Percentiles rank a stretch among this genome's conserved stretches.
phyloP scores from a whole-genome alignment of 768 basidiomycete species.

The Lactarius indigo region DNA sequence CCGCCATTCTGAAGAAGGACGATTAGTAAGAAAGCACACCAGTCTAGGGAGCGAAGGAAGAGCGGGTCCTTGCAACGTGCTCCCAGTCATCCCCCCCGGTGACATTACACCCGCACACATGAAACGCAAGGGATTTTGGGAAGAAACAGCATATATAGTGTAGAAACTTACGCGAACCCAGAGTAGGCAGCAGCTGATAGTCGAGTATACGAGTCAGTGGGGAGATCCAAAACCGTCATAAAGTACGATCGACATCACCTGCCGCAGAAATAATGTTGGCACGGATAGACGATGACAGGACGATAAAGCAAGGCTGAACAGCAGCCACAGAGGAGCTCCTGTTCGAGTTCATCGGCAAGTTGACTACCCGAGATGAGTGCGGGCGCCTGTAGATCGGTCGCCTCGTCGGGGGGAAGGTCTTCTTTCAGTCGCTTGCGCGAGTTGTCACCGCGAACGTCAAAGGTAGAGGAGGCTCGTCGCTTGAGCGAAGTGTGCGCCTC shows the following conservation, averaged over 20 bases:
- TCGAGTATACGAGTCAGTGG: conserved; percentile 11
- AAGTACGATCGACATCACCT: conserved; percentile 46
- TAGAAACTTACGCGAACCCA: conserved; percentile 74
- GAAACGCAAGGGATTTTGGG: background rate
- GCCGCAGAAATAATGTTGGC: conserved; percentile 90
- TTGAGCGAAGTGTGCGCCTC: conserved; percentile 18
- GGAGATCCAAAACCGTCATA: background rate
- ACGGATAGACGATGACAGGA: conserved; percentile 78
- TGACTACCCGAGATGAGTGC: conserved; percentile 28
- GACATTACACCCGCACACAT: background rate
- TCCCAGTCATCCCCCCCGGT: background rate
- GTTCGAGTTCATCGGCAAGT: conserved; percentile 59
- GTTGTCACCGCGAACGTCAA: conserved; percentile 17
- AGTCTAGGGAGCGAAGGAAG: conserved; percentile 21
- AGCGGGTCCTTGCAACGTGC: conserved; percentile 17
- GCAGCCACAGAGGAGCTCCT: conserved; percentile 83
- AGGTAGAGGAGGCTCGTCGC: conserved; percentile 24
- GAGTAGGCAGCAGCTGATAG: conserved; percentile 65
- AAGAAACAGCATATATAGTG: conserved; percentile 17
- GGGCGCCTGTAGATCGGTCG: conserved; percentile 14
- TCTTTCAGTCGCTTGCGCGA: conserved; percentile 25
- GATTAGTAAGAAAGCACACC: background rate
- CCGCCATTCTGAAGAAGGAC: conserved; percentile 63
- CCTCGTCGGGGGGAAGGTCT: conserved; percentile 18
- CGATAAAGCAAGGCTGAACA: conserved; percentile 79